phyloP scores from a whole-genome alignment of 495 filamentous ascomycete genomes.

The Neurospora cerealis region DNA sequence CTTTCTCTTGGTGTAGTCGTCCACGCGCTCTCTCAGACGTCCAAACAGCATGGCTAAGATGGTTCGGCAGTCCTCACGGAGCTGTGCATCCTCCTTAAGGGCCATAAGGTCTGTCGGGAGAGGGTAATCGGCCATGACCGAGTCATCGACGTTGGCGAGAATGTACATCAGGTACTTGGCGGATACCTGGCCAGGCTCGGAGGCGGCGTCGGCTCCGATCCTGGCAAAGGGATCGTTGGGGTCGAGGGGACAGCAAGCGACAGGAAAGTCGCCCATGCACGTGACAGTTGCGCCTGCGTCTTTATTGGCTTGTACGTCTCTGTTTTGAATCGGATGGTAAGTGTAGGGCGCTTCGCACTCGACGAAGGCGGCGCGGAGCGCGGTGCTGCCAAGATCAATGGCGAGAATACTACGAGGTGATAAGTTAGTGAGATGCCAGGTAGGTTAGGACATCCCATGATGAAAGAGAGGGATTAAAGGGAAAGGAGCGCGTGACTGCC shows the following conservation, averaged over 20 bases:
- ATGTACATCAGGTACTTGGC: conserved; percentile 6
- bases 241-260: not conserved
- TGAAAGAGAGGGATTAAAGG: not conserved
- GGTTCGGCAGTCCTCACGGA: not conserved
- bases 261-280: not conserved
- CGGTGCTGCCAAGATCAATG: not conserved
- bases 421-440: not conserved
- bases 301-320: not conserved
- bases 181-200: not conserved
- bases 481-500: not conserved
- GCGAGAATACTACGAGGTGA: not conserved
- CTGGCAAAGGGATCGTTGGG: not conserved
- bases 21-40: not conserved
- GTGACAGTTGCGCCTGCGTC: not conserved
- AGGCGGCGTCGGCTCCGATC: not conserved
- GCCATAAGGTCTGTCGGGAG: not conserved
- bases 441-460: not conserved
- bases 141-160: conserved; percentile 1
- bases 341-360: not conserved
- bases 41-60: not conserved
- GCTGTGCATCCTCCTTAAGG: not conserved
- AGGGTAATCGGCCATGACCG: not conserved
- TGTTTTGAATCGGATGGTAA: not conserved
- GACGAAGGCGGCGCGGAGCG: not conserved
- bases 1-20: not conserved